A percentile compares a stretch with the other conserved stretches of the same genome.
phyloP scores from a whole-genome alignment of 805 yeast species.

The Cephaloascus albidus region DNA sequence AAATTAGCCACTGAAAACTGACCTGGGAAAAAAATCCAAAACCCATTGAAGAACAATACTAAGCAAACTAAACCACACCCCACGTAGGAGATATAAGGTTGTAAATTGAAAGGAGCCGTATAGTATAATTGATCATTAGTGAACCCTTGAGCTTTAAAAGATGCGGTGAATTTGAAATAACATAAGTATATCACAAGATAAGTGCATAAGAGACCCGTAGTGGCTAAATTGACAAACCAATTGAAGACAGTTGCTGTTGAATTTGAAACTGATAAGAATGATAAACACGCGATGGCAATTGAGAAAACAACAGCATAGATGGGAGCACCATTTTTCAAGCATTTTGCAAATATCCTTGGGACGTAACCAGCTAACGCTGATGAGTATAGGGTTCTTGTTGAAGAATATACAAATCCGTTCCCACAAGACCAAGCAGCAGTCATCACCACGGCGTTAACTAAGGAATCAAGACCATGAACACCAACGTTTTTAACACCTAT shows the following conservation, averaged over 20 bases:
- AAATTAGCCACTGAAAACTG: constrained; percentile 20
- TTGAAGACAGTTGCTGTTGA: constrained; percentile 22
- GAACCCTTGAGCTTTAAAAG: constrained; percentile 19
- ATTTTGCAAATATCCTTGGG: constrained; percentile 21
- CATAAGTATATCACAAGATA: too few species aligned
- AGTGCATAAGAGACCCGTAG: not conserved
- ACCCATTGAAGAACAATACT: constrained; percentile 30
- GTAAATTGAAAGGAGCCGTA: constrained; percentile 12
- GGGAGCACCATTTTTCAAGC: constrained; percentile 23
- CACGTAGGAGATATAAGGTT: constrained; percentile 17
- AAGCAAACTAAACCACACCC: constrained; percentile 11
- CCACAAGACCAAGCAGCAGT: too few species aligned
- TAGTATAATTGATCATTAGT: constrained; percentile 9
- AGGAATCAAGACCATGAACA: constrained; percentile 21
- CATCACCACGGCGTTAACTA: constrained; percentile 20
- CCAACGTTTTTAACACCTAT: constrained; percentile 24
- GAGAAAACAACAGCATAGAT: constrained; percentile 17
- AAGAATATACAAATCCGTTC: constrained; percentile 23
- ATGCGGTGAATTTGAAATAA: too few species aligned
- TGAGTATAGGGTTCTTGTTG: constrained; percentile 23
- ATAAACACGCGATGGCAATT: too few species aligned
- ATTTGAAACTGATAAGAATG: constrained; percentile 17
- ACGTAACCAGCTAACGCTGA: constrained; percentile 25
- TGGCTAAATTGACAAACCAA: constrained; percentile 29
- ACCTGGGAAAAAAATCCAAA: constrained; percentile 29